These are phyloP conservation scores for Solanum hybrid DNA, from an alignment of 305 asterid species.

Conservation along the genomic window DNA sequence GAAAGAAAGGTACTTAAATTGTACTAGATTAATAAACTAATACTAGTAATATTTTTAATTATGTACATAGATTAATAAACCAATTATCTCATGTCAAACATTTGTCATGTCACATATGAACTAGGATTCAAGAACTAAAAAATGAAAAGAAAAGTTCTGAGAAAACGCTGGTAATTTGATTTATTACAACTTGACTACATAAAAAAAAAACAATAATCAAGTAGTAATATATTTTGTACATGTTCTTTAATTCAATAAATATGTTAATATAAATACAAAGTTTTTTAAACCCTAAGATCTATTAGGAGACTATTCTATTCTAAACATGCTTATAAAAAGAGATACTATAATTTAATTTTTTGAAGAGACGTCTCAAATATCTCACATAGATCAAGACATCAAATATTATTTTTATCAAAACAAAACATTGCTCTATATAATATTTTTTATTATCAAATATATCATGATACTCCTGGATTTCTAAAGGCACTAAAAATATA, in stretches of 20 bases:
- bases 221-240: not conserved
- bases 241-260: not conserved
- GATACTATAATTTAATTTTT: not conserved
- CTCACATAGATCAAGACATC: not conserved
- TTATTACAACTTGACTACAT: not conserved
- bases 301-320: too few species aligned
- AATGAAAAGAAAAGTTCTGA: not conserved
- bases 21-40: too few species aligned
- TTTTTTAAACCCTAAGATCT: too few species aligned
- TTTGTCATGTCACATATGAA: not conserved
- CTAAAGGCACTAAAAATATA: not conserved
- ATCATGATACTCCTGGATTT: not conserved
- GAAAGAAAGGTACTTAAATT: too few species aligned
- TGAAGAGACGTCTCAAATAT: rapidly evolving
- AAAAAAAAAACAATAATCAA: not conserved
- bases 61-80: not conserved
- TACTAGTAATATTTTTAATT: not conserved
- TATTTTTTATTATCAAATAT: too few species aligned
- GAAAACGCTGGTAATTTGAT: not conserved
- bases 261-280: not conserved
- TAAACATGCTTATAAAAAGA: not conserved
- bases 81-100: not conserved
- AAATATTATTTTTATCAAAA: not conserved
- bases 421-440: too few species aligned
- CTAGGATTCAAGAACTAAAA: not conserved